Conservation (phyloP, 2,329 filamentous ascomycete genomes). For the Cryphonectria parasitica region DNA sequence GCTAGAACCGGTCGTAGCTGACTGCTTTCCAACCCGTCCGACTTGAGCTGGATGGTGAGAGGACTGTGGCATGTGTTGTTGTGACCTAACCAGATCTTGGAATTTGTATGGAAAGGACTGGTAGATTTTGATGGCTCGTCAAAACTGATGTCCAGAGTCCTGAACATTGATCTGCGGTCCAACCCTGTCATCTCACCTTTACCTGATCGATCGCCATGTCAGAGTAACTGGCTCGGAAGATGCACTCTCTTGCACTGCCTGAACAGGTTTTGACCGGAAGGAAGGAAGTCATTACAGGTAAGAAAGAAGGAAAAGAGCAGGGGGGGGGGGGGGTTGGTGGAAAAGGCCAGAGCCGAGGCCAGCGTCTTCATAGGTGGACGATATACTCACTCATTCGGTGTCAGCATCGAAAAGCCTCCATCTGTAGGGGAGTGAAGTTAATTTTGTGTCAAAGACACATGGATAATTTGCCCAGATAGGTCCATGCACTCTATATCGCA, state of each 20-base stretch:
- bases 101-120: too few relatives aligned
- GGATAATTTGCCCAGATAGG: not conserved
- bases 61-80: not conserved
- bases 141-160: too few relatives aligned
- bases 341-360: not conserved
- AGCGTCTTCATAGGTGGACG: not conserved
- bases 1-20: not conserved
- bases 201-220: not conserved
- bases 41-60: too few relatives aligned
- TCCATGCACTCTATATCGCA: not conserved
- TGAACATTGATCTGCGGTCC: too few relatives aligned
- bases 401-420: not conserved
- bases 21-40: not conserved
- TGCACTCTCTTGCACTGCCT: not conserved
- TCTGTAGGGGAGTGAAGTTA: too few relatives aligned
- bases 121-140: too few relatives aligned
- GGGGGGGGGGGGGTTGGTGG: too few relatives aligned
- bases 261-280: not conserved
- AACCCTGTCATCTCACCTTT: not conserved
- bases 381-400: not conserved
- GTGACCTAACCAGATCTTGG: not conserved
- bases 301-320: too few relatives aligned
- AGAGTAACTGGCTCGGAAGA: not conserved
- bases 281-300: not conserved
- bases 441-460: too few relatives aligned